A percentile compares a stretch with the other conserved stretches of the same genome.
These are phyloP conservation scores for Dendryphion nanum DNA, from an alignment of 2,329 filamentous ascomycete species.

Conservation along the genomic window DNA sequence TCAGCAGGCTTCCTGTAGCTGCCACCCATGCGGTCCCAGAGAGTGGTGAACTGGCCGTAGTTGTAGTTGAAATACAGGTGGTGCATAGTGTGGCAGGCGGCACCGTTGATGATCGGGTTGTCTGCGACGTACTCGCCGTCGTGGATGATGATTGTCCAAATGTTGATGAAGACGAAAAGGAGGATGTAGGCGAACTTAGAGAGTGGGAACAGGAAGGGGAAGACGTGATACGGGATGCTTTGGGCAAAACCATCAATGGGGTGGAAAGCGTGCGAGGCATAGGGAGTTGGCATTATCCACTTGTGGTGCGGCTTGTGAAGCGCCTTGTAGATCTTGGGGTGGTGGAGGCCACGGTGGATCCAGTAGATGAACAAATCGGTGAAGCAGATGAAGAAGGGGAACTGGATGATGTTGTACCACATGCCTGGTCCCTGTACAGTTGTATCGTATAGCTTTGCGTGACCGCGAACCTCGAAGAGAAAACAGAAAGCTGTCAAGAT, in stretches of 20 bases:
- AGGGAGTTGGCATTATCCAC: slow-evolving; percentile 98
- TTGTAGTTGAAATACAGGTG: slow-evolving; percentile 73
- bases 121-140: slow-evolving; percentile 94
- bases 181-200: slow-evolving; percentile 86
- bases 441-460: slow-evolving; percentile 84
- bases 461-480: slow-evolving; percentile 77
- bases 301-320: slow-evolving; percentile 98
- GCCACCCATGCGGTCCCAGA: slow-evolving; percentile 85
- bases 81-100: slow-evolving; percentile 91
- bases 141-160: slow-evolving; percentile 96
- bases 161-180: slow-evolving; percentile 89
- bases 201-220: slow-evolving; percentile 87
- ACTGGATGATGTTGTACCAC: slow-evolving; percentile 79
- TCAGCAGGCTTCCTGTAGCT: slow-evolving; percentile 85
- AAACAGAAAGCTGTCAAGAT: slow-evolving; percentile 79
- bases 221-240: slow-evolving; percentile 87
- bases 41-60: slow-evolving; percentile 90
- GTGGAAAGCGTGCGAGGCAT: slow-evolving; percentile 91
- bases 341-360: slow-evolving; percentile 84
- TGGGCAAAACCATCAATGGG: slow-evolving; percentile 88
- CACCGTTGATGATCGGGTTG: slow-evolving; percentile 88
- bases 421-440: slow-evolving; percentile 69
- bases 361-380: slow-evolving; percentile 91
- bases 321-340: slow-evolving; percentile 76
- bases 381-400: slow-evolving; percentile 83